Evolutionary conservation across 129 eudicot species (phyloP).

Genomic region (Ambrosia trifida): DNA sequence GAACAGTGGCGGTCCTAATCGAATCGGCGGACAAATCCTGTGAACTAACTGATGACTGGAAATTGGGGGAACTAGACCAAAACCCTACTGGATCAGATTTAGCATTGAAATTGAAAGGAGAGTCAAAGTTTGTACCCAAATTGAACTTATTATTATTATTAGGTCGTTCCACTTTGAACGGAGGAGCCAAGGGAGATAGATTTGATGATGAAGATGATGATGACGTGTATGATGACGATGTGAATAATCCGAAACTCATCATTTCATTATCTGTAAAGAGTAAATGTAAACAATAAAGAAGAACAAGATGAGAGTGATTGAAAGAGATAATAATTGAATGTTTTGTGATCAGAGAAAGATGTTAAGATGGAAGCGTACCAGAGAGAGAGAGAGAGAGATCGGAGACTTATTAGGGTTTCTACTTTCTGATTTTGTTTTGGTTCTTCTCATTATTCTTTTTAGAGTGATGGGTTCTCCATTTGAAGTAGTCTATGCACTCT

Average conservation of each 20-base stretch:
- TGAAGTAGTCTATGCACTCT: background rate
- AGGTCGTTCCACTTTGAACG: conserved; percentile 68
- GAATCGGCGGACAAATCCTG: conserved; percentile 43
- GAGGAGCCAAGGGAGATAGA: conserved; percentile 84
- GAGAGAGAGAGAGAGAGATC: background rate
- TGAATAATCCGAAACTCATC: conserved; percentile 65
- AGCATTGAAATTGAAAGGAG: conserved; percentile 36
- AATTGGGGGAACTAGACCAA: conserved; percentile 13
- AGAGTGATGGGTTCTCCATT: background rate
- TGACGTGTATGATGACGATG: conserved; percentile 23
- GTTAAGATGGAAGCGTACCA: background rate
- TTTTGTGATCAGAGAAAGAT: background rate
- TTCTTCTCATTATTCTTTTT: background rate
- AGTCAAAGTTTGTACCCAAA: conserved; percentile 28
- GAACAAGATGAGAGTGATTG: background rate
- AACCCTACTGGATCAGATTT: conserved; percentile 19
- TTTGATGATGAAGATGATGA: conserved; percentile 45
- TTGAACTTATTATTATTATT: conserved; percentile 39
- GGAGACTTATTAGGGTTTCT: background rate
- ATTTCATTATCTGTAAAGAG: conserved; percentile 1
- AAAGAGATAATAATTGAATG: background rate
- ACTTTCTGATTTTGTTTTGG: background rate
- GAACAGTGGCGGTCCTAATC: conserved; percentile 22
- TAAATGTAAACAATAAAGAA: background rate
- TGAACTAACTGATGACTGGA: conserved; percentile 31